Evolutionary conservation across 1,284 basidiomycete species (phyloP), one percentile per base, ranked within the genome.

Genomic region (Boletus mariae): DNA sequence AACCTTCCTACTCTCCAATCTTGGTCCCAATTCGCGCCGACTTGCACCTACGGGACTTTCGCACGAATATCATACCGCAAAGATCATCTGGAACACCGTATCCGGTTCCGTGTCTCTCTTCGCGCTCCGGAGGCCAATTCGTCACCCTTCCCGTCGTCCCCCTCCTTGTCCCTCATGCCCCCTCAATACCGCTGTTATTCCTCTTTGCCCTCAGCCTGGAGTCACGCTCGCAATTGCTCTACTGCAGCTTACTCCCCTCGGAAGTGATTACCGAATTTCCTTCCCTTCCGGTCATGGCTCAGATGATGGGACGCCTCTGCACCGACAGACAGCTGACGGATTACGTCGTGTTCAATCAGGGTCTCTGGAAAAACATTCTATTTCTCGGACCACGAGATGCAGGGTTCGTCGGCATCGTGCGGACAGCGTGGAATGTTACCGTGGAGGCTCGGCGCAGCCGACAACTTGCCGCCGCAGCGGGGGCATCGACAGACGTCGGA

Each of bases 231-330:
- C 67, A 69, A 43, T 51, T 67, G n/a, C 66, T 77, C 40, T 73
- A 62, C 29, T 70, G 71, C 12, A 66, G 62, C 50, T 62, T 77
- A 44, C 72, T 78, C 37, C 75, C 75, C 0, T 40, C 62, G 7
- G 63, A 67, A 53, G 75, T 72, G 45, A 71, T 77, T 34, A 71
- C 62, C 43, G 75, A 78, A 65, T 77, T 73, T 57, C 77, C 85
- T 2, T 77, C 83, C 45, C 73, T 76, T 12, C 72, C 78, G 4
- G 74, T 75, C 11, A 85, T 86, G 83, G 74, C 81, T 1, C 68
- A 73, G 31, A 70, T 61, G 17, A 65, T 78, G 67, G 69, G 65
- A 23, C 51, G 52, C 13, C 35, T 59, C 8, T 72, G 69, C 61
- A 59, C 45, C 49, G 63, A 64, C 28, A 67, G 61, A 29, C 60